A percentile compares a stretch with the other conserved stretches of the same genome.
Conservation (phyloP, 2,329 filamentous ascomycete genomes). For the Gliomastix tumulicola region DNA sequence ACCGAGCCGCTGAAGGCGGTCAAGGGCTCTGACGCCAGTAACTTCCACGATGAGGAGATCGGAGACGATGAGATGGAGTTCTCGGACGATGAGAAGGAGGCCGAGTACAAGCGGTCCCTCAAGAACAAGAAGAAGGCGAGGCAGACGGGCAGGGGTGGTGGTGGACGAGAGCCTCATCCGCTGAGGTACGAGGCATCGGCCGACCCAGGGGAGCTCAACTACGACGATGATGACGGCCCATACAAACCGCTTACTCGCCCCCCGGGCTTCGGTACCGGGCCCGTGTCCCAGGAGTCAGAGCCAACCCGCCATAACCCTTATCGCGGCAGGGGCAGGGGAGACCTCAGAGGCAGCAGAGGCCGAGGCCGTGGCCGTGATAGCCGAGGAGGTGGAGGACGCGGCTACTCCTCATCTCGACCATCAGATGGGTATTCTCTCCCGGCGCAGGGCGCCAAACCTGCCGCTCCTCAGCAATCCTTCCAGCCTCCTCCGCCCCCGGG, state of each 20-base stretch:
- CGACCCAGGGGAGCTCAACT: constrained; percentile 40
- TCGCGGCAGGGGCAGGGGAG: constrained; percentile 34
- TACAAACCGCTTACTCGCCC: constrained; percentile 69
- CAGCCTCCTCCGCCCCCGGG: constrained; percentile 8
- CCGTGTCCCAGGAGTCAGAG: constrained; percentile 28
- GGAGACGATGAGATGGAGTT: constrained; percentile 85
- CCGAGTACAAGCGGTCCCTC: constrained; percentile 64
- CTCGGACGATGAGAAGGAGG: constrained; percentile 92
- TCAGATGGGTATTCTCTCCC: constrained; percentile 35
- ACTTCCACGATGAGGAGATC: constrained; percentile 89
- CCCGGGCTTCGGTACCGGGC: constrained; percentile 49
- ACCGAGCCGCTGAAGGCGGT: constrained; percentile 71
- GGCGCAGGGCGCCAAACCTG: constrained; percentile 19
- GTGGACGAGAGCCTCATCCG: constrained; percentile 28
- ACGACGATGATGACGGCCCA: constrained; percentile 61
- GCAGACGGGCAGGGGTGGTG: constrained; percentile 24
- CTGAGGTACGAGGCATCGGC: constrained; percentile 29
- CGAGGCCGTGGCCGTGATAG: constrained; percentile 30
- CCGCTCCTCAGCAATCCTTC: constrained; percentile 10
- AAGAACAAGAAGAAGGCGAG: constrained; percentile 56
- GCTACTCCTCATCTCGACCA: constrained; percentile 10
- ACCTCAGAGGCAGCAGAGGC: constrained; percentile 25
- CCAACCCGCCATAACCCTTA: constrained; percentile 27
- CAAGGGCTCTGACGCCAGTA: constrained; percentile 91
- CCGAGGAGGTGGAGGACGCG: constrained; percentile 25